phyloP scores from a whole-genome alignment of 2,329 filamentous ascomycete genomes.

The Penicillium aurantiogriseum region DNA sequence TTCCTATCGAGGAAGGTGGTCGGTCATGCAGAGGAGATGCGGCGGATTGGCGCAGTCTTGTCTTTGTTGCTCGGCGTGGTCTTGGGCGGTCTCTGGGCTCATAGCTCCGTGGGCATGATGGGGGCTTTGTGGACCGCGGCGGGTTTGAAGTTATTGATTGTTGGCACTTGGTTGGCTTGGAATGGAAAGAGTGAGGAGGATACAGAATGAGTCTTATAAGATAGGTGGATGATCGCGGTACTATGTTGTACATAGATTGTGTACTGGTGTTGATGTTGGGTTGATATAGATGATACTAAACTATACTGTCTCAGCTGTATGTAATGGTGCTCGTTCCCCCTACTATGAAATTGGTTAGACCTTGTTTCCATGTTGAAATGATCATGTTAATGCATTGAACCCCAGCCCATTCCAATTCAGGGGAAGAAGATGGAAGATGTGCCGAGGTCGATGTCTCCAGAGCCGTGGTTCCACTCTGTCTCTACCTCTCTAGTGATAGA shows the following conservation, averaged over 20 bases:
- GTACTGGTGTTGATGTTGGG: background rate
- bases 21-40: constrained; percentile 54
- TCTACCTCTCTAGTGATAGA: background rate
- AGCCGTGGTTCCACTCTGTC: background rate
- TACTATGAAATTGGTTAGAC: background rate
- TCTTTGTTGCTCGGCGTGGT: constrained; percentile 56
- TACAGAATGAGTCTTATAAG: background rate
- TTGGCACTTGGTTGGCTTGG: constrained; percentile 62
- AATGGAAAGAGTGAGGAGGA: constrained; percentile 41
- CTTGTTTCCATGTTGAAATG: background rate
- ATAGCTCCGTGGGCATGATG: constrained; percentile 51
- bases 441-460: background rate
- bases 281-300: background rate
- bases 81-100: constrained; percentile 55
- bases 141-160: constrained; percentile 55
- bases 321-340: background rate
- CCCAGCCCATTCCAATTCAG: background rate
- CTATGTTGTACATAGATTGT: background rate
- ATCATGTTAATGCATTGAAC: too few species aligned
- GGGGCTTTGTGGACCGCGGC: constrained; percentile 62
- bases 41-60: constrained; percentile 51
- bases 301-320: background rate
- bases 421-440: background rate
- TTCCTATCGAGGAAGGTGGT: constrained; percentile 43
- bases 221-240: too few species aligned